Percentiles rank a stretch among this genome's conserved stretches.
Conservation (phyloP, 2,329 filamentous ascomycete species). For the Stachybotrys chlorohalonatus region DNA sequence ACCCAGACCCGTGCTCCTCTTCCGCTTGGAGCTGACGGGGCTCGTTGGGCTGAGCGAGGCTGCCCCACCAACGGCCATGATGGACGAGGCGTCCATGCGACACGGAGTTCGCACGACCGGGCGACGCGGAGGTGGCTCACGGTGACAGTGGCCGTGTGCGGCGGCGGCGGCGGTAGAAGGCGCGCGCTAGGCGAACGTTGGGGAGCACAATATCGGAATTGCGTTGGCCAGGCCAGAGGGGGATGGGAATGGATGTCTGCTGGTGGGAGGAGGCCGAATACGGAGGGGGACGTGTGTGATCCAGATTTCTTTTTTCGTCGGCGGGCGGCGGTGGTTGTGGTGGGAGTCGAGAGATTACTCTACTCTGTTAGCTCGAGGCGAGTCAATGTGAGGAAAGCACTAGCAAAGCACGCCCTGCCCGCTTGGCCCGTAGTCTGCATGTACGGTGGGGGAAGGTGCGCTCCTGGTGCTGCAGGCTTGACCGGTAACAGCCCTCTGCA, state of each 20-base stretch:
- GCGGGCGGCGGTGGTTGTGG: slow-evolving; percentile 9
- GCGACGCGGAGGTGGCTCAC: slow-evolving; percentile 3
- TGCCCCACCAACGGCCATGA: slow-evolving; percentile 35
- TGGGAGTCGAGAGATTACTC: slow-evolving; percentile 3
- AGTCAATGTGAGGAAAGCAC: not conserved
- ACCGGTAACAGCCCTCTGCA: not conserved
- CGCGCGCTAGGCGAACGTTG: not conserved
- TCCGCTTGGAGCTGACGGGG: slow-evolving; percentile 51
- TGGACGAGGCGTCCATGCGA: slow-evolving; percentile 40
- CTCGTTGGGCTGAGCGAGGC: slow-evolving; percentile 46
- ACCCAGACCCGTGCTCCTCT: slow-evolving; percentile 43
- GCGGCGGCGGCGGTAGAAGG: not conserved
- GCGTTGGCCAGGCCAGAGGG: slow-evolving; percentile 8
- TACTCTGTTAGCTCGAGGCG: not conserved
- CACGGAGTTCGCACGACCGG: slow-evolving; percentile 5
- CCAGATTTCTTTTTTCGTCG: slow-evolving; percentile 7
- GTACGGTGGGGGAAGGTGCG: no score
- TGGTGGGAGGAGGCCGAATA: slow-evolving; percentile 19
- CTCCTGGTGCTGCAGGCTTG: no score
- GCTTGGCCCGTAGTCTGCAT: no score
- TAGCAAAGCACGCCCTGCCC: no score
- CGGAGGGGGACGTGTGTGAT: slow-evolving; percentile 14
- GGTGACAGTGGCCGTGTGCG: slow-evolving; percentile 1
- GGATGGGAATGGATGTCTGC: slow-evolving; percentile 7
- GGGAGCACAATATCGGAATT: no score